A percentile compares a stretch with the other conserved stretches of the same genome.
phyloP scores from a whole-genome alignment of 805 yeast genomes.

The Yarrowia sp. region DNA sequence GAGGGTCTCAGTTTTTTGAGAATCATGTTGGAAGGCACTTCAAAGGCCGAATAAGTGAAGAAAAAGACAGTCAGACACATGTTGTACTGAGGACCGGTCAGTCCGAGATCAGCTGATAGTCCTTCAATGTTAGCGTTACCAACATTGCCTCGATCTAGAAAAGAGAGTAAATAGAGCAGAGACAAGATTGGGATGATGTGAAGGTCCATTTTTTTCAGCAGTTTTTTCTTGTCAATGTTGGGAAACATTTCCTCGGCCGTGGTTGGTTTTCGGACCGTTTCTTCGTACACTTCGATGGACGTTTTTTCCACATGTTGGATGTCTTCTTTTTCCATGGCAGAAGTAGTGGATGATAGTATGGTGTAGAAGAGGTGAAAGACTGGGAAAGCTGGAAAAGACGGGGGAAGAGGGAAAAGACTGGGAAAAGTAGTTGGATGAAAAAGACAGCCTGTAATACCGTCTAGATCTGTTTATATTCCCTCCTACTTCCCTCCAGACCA shows the following conservation, averaged over 20 bases:
- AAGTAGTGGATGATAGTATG: too few relatives aligned
- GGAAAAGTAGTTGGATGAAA: too few relatives aligned
- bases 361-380: too few relatives aligned
- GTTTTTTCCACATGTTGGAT: neutral
- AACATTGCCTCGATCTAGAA: conserved; percentile 50
- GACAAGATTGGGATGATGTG: conserved; percentile 23
- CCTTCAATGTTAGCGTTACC: conserved; percentile 54
- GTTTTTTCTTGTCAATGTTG: conserved; percentile 11
- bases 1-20: conserved; percentile 29
- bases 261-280: neutral
- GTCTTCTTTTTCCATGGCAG: neutral
- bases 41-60: conserved; percentile 48
- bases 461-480: too few relatives aligned
- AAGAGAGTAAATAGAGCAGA: conserved; percentile 12
- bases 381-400: neutral
- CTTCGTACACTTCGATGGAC: neutral
- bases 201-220: conserved; percentile 25
- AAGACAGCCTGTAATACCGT: neutral
- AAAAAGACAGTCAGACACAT: conserved; percentile 49
- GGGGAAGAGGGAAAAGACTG: neutral
- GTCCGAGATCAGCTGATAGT: conserved; percentile 42
- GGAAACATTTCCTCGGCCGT: conserved; percentile 23
- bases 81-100: conserved; percentile 42
- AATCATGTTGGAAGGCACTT: conserved; percentile 45
- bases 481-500: neutral